Evolutionary conservation across 192 early-diverging fungal genomes (phyloP).

Genomic region (Gryganskiella cystojenkinii): DNA sequence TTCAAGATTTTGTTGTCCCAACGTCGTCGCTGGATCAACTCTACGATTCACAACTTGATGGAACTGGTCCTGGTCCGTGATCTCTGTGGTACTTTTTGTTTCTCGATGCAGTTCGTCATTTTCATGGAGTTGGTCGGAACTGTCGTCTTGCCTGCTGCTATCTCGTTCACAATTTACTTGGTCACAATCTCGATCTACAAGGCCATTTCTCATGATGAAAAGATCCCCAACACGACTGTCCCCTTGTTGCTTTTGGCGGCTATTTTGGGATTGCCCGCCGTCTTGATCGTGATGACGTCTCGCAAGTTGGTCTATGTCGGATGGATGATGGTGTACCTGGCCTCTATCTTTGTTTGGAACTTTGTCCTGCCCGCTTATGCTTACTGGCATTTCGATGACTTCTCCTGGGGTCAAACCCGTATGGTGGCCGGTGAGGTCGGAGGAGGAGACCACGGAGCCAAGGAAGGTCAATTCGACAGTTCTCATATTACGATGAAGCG

Average conservation of each 20-base stretch:
- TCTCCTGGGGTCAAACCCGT: constrained; percentile 77
- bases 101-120: constrained; percentile 96
- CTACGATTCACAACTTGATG: constrained; percentile 91
- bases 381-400: constrained; percentile 90
- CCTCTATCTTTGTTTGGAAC: constrained; percentile 79
- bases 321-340: constrained; percentile 90
- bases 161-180: constrained; percentile 86
- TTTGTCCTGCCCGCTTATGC: constrained; percentile 79
- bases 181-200: constrained; percentile 71
- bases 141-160: constrained; percentile 89
- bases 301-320: constrained; percentile 84
- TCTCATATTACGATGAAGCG: constrained; percentile 77
- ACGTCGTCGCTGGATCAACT: constrained; percentile 94
- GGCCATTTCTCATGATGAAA: constrained; percentile 43
- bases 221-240: constrained; percentile 71
- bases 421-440: constrained; percentile 70
- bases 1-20: constrained; percentile 87
- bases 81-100: constrained; percentile 94
- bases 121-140: constrained; percentile 95
- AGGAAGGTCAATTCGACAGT: constrained; percentile 75
- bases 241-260: constrained; percentile 79
- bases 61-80: constrained; percentile 89
- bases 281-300: constrained; percentile 91
- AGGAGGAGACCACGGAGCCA: constrained; percentile 68
- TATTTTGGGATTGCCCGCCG: constrained; percentile 88